Base-by-base conservation (phyloP, 306 rosid species). In the Cucurbita pepo region DNA sequence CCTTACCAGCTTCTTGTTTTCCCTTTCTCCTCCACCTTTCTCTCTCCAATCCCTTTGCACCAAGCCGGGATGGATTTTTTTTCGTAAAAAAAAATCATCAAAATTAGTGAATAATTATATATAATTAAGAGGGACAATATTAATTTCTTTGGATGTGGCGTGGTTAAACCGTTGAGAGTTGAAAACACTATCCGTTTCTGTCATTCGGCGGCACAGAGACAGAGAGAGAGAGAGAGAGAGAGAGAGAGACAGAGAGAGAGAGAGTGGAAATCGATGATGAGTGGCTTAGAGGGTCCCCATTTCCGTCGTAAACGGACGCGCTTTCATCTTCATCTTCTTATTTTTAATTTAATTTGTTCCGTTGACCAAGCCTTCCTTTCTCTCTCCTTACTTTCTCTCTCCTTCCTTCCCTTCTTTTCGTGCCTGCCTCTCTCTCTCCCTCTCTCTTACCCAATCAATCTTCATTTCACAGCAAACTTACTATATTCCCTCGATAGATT, bases 261-360 rank as follows among this genome's bases (percentile, higher is more conserved):
- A 57, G 63, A 22, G 63, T 57, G 63, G 63, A 55, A 55, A 57
- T 57, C 63, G 63, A 57, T 11, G 63, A 1, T 45, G 79, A 70
- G 65, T 47, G 91, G 88, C 58, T 72, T 50, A 19, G 47, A 77
- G 67, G 85, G 78, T 30, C 73, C 75, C 79, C 84, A 80, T 80
- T 67, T 82, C 81, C 91, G 75, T 36, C 59, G 83, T 67, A 30
- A 47, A 69, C 75, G 91, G 91, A 84, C 86, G 91, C 91, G 81
- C 51, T 84, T 82, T 80, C 73, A 55, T 34, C 80, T 16, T 9
- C 44, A 55, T 34, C 78, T 18, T 11, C 50, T 67, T 75, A 6
- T 82, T 18, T 10, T 53, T 67, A 58, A 5, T 66, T 47, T 67
- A 65, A 43, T 65, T 65, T 1, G n/a, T 43, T 7, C 18, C n/a